Evolutionary conservation across 1,284 basidiomycete genomes (phyloP), one percentile per base, ranked within the genome.

Genomic region (Agaricales sp.): DNA sequence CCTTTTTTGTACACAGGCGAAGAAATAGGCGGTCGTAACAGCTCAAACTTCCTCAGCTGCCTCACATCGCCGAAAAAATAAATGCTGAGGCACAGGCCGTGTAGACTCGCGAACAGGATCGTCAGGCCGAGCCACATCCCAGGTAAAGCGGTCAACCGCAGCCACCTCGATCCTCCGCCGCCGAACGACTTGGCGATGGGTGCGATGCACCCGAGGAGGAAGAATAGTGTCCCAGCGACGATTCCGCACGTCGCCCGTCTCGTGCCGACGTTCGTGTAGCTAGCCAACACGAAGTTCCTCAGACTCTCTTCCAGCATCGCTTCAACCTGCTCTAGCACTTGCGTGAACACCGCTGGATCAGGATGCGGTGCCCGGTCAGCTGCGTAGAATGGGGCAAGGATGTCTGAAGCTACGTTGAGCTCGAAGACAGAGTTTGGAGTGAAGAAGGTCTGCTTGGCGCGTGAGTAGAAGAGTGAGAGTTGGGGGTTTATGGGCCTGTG

Each of bases 21-120:
- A 3, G 76, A 74, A 46, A 69, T 70, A 0, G 77, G 77, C 2
- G 84, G 83, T 19, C 82, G 71, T 0, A 74, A 64, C 23, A 89
- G 75, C 60, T 89, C 86, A 58, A 87, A 87, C 53, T 78, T 82
- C 57, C 82, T 77, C 14, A 89, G 70, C 58, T 89, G 87, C 6
- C 86, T 71, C 23, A 87, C 67, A 62, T 89, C 86, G n/a, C 86
- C 86, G 57, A 88, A 87, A 20, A 89, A 58, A 60, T 87, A 89
- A 12, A 89, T 78, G 61, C 85, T 83, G 53, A 88, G 48, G 53
- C 80, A 82, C 13, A 80, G 76, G 2, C 85, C 85, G 55, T 86
- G 76, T 39, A 86, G 57, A 47, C 81, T 80, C 3, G 79, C 71
- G 6, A 85, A 55, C 13, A 86, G 58, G 16, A 85, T 65, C 1